These are phyloP conservation scores for Dryadomyces quercivorus DNA, from an alignment of 2,329 filamentous ascomycete species.

Conservation along the genomic window DNA sequence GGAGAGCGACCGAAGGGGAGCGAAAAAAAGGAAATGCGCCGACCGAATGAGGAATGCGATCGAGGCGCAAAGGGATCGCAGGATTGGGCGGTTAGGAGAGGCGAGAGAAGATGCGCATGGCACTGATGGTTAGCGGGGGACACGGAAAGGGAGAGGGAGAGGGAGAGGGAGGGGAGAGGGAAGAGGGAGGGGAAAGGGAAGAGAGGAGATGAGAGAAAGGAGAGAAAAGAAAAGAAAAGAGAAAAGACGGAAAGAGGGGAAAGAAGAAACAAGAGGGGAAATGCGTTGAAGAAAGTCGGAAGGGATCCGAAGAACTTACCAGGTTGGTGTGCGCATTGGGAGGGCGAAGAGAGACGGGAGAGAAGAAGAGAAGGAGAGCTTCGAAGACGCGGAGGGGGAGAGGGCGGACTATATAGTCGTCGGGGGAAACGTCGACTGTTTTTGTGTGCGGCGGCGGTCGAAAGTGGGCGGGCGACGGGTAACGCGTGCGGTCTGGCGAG, in stretches of 20 bases:
- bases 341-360: neutral
- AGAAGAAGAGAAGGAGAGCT: neutral
- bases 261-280: neutral
- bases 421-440: neutral
- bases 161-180: neutral
- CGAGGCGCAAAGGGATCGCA: too few species aligned
- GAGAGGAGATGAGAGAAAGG: neutral
- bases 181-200: neutral
- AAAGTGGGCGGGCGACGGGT: too few species aligned
- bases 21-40: neutral
- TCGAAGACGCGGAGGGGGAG: neutral
- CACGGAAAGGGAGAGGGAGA: too few species aligned
- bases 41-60: neutral
- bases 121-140: neutral
- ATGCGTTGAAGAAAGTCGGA: neutral
- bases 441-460: neutral
- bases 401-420: slow-evolving; percentile 1
- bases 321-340: neutral
- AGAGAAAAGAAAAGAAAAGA: neutral
- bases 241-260: neutral
- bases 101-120: neutral
- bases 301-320: slow-evolving; percentile 2
- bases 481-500: too few species aligned
- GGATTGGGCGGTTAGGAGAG: too few species aligned
- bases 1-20: neutral